Percentiles rank a stretch among this genome's conserved stretches.
Conservation (phyloP, 2,329 filamentous ascomycete genomes). For the Penicillium decumbens region DNA sequence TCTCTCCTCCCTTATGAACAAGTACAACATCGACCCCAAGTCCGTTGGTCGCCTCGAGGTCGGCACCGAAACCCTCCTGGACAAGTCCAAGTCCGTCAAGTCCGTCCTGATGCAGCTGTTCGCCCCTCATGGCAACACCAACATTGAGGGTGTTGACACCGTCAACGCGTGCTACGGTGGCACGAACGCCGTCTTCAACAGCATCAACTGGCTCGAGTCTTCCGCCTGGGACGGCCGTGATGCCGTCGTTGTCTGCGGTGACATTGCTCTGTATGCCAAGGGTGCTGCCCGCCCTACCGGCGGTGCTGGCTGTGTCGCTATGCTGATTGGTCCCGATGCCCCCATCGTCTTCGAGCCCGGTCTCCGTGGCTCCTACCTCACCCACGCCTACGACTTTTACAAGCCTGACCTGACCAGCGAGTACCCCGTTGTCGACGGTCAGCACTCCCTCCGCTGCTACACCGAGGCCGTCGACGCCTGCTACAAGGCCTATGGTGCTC, state of each 20-base stretch:
- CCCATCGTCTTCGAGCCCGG: slow-evolving; percentile 73
- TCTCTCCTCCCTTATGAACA: slow-evolving; percentile 70
- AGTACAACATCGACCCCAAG: slow-evolving; percentile 76
- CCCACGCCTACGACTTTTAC: slow-evolving; percentile 85
- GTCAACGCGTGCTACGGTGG: slow-evolving; percentile 84
- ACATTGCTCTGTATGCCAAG: slow-evolving; percentile 83
- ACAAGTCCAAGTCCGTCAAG: slow-evolving; percentile 91
- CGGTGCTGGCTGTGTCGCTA: slow-evolving; percentile 72
- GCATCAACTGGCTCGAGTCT: slow-evolving; percentile 79
- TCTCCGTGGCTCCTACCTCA: slow-evolving; percentile 73
- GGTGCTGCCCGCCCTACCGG: slow-evolving; percentile 75
- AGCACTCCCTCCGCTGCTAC: slow-evolving; percentile 79
- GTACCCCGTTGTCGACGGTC: slow-evolving; percentile 79
- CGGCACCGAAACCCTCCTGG: slow-evolving; percentile 77
- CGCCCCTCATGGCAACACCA: slow-evolving; percentile 66
- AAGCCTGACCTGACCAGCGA: slow-evolving; percentile 84
- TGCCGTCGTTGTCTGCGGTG: slow-evolving; percentile 72
- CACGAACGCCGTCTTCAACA: slow-evolving; percentile 79
- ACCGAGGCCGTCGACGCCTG: slow-evolving; percentile 72
- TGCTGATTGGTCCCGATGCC: slow-evolving; percentile 73
- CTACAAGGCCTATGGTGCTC: slow-evolving; percentile 74
- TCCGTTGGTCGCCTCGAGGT: slow-evolving; percentile 77
- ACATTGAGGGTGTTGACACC: slow-evolving; percentile 77
- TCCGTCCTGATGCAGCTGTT: slow-evolving; percentile 84
- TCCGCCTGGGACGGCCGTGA: slow-evolving; percentile 82